Conservation (phyloP, 768 basidiomycete genomes). For the Boletus insuetus region DNA sequence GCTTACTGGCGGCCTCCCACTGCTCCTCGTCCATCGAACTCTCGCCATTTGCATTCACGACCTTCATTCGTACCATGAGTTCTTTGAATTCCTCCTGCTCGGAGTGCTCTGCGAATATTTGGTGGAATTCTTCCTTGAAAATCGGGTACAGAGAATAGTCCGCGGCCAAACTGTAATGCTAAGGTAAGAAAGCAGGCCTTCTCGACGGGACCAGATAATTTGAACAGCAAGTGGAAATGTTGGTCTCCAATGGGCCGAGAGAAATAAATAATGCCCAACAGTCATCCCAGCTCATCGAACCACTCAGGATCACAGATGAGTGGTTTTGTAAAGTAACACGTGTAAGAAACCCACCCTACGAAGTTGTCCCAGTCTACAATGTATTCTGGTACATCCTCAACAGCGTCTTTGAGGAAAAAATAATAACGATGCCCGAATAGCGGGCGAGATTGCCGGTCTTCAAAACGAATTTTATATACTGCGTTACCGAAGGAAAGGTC, state of each 20-base stretch:
- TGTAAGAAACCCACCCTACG: conserved; percentile 54
- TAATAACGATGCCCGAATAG: conserved; percentile 90
- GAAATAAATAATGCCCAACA: not conserved
- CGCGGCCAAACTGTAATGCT: conserved; percentile 66
- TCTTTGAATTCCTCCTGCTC: conserved; percentile 76
- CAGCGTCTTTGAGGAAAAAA: conserved; percentile 93
- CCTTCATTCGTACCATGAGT: conserved; percentile 89
- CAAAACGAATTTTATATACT: conserved; percentile 88
- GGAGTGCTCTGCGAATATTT: conserved; percentile 80
- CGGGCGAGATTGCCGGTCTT: conserved; percentile 58
- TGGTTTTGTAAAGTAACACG: not conserved
- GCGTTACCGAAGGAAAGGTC: conserved; percentile 86
- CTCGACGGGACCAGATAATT: not conserved
- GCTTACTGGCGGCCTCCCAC: conserved; percentile 98
- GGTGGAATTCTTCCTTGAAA: conserved; percentile 89
- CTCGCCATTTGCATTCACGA: conserved; percentile 80
- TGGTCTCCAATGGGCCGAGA: not conserved
- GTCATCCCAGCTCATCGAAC: not conserved
- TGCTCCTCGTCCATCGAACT: conserved; percentile 93
- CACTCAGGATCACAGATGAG: not conserved
- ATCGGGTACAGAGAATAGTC: conserved; percentile 72
- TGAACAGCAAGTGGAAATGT: not conserved
- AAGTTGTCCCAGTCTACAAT: conserved; percentile 96
- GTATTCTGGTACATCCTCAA: conserved; percentile 96
- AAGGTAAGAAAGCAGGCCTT: conserved; percentile 11